phyloP scores from a whole-genome alignment of 2,329 filamentous ascomycete genomes.

The Phaeophleospora eucalypticola region DNA sequence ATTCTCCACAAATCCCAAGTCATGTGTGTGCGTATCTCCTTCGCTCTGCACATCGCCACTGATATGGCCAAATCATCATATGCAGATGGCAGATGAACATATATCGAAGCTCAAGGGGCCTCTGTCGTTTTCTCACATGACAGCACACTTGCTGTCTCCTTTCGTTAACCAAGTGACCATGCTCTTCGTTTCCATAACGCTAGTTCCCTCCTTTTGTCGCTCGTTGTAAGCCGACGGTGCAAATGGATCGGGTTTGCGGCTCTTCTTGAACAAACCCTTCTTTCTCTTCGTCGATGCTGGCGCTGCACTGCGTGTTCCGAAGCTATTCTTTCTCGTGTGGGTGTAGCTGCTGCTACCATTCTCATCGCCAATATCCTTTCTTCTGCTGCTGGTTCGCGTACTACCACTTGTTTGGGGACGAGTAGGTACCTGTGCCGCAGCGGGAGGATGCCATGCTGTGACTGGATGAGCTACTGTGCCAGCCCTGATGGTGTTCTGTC shows the following conservation, averaged over 20 bases:
- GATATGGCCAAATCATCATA: too few relatives aligned
- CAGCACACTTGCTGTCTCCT: slow-evolving; percentile 18
- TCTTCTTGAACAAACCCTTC: slow-evolving; percentile 26
- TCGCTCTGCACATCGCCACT: too few relatives aligned
- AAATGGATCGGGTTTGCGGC: slow-evolving; percentile 9
- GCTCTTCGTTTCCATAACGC: slow-evolving; percentile 25
- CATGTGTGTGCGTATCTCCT: too few relatives aligned
- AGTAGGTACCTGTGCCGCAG: slow-evolving; percentile 19
- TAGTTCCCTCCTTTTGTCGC: slow-evolving; percentile 8
- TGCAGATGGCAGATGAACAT: too few relatives aligned
- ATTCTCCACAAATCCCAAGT: too few relatives aligned
- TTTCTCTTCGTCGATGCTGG: slow-evolving; percentile 25
- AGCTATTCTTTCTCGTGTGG: slow-evolving; percentile 16
- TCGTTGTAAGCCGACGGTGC: slow-evolving; percentile 6
- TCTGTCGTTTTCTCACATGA: too few relatives aligned
- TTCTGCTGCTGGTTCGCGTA: slow-evolving; percentile 1
- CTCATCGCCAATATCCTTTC: slow-evolving; percentile 14
- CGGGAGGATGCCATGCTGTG: slow-evolving; percentile 34
- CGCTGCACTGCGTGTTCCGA: slow-evolving; percentile 16
- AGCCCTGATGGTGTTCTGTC: slow-evolving; percentile 16
- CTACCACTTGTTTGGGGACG: slow-evolving; percentile 12
- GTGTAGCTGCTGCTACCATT: too few relatives aligned
- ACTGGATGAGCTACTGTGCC: slow-evolving; percentile 31
- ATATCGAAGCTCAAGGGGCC: too few relatives aligned
- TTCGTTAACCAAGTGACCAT: slow-evolving; percentile 22